Base-by-base conservation (phyloP, 768 basidiomycete genomes). In the Roridomyces roridus region DNA sequence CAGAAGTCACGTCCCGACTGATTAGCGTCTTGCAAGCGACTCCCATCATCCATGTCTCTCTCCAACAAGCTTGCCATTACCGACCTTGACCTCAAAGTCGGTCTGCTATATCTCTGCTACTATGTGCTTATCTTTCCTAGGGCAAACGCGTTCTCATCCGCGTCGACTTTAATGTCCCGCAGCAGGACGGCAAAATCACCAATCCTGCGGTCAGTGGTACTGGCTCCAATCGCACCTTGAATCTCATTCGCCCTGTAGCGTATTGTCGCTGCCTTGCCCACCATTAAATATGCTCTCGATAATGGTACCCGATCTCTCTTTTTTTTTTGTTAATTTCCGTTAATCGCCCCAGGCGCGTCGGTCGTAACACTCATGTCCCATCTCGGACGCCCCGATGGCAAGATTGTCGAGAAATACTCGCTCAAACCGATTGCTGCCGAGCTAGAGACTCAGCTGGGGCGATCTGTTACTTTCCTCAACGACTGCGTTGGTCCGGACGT, bases 101-200 rank as follows among this genome's bases (percentile, higher is more conserved):
- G 11, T 34, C 11, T 34, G 3, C 31, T 34, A 34, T 34, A 8
- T 34, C 7, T 3, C 15, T 8, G 3, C 4, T 11, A 15, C 29
- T 34, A 15, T 34, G 10, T 8, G 10, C 31, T 34, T 15, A 34
- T 34, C 31, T 15, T 11, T 34, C 31, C 31, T 34, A 34, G 31
- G 89, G 80, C 67, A 94, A 91, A 74, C 91, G 92, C 62, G 92
- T 95, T 65, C 89, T 96, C 69, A 92, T 96, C 70, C 91, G 94
- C 65, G 95, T 96, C 64, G 94, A 96, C 80, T 96, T 96, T 80
- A 96, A 96, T 71, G 94, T 96, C 57, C 94, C 94, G 60, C 88
- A 93, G 77, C 84, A 50, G 67, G 89, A 93, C 70, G 90, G 89
- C 45, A 88, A 88, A 70, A 95, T 98, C 81, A 96, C 96, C 41